These are phyloP conservation scores for Arctium lappa DNA, from an alignment of 129 eudicot species.

Conservation along the genomic window DNA sequence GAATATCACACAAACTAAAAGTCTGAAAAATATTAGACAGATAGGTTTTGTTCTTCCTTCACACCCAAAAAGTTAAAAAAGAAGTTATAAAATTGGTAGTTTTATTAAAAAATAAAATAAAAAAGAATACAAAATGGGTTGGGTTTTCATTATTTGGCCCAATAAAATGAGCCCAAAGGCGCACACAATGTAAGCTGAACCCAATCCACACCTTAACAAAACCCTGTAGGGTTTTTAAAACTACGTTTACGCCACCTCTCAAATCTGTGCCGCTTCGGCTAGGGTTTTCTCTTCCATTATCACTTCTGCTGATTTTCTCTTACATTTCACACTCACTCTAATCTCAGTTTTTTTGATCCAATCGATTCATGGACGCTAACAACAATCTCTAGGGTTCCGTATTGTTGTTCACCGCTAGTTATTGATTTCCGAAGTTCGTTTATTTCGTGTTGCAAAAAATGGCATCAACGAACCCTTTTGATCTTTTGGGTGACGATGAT, in stretches of 20 bases:
- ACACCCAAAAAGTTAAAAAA: too few relatives aligned
- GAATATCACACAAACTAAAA: too few relatives aligned
- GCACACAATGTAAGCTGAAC: neutral
- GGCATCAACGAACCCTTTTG: constrained; percentile 71
- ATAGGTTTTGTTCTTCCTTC: too few relatives aligned
- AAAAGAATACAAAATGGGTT: neutral
- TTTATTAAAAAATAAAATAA: too few relatives aligned
- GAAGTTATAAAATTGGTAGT: neutral
- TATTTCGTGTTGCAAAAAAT: constrained; percentile 25
- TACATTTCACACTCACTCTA: neutral
- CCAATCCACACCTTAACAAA: neutral
- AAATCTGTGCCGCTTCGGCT: constrained; percentile 14
- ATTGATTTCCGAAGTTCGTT: neutral
- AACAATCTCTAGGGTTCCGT: constrained; percentile 1
- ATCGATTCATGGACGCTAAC: constrained; percentile 17
- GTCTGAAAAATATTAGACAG: too few relatives aligned
- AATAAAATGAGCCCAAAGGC: neutral
- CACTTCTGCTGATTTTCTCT: neutral
- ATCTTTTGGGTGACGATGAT: constrained; percentile 66
- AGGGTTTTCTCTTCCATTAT: constrained; percentile 16
- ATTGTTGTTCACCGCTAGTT: neutral
- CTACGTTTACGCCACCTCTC: constrained; percentile 17
- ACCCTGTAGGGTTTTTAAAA: constrained; percentile 48
- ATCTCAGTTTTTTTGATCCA: neutral
- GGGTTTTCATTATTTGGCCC: neutral